Base-by-base conservation (phyloP, 106 monocot genomes). In the Allium fistulosum region DNA sequence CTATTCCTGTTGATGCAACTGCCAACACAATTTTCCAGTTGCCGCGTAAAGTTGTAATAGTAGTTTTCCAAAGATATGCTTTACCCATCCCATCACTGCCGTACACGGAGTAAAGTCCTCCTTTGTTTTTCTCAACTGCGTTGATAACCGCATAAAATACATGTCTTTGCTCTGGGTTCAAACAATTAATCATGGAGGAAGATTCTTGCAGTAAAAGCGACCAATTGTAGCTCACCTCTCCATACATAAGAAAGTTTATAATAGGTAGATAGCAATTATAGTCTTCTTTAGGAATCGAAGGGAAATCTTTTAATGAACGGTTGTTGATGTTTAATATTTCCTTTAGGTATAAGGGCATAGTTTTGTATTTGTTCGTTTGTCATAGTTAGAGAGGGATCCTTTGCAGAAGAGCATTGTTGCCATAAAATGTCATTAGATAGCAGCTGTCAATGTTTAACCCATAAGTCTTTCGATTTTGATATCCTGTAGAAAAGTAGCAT, bases 11-110 rank as follows among this genome's bases (percentile, higher is more conserved):
- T 37, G 73, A 74, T 1, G 79, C 68, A 10, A 69, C 69, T 13
- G 61, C 46, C 8, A 79, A 9, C 10, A 79, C 79, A 51, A 79
- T 62, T 9, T 68, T 49, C 7, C 51, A 26, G 13, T 74, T 27
- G 14, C 46, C 17, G n/a, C 73, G 17, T 0, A 79, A 0, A 4
- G 14, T 48, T 14, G 68, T 28, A 9, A 61, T 61, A 4, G 68
- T 3, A 53, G 68, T 62, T 48, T 46, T 73, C 68, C 69, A 73
- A 16, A 74, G 10, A 45, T 61, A 73, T 46, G 79, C 62, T 17
- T 79, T 79, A 26, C 78, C 72, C 26, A 61, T 68, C 0, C 78
- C 73, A 17, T 59, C 78, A 52, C 60, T 48, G 46, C 66, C 58
- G 46, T 59, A 49, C 14, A 12, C 9, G 22, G 51, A 28, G 46